Evolutionary conservation across 495 filamentous ascomycete genomes (phyloP), one percentile per base, ranked within the genome.

Genomic region (Aspergillus affinis): DNA sequence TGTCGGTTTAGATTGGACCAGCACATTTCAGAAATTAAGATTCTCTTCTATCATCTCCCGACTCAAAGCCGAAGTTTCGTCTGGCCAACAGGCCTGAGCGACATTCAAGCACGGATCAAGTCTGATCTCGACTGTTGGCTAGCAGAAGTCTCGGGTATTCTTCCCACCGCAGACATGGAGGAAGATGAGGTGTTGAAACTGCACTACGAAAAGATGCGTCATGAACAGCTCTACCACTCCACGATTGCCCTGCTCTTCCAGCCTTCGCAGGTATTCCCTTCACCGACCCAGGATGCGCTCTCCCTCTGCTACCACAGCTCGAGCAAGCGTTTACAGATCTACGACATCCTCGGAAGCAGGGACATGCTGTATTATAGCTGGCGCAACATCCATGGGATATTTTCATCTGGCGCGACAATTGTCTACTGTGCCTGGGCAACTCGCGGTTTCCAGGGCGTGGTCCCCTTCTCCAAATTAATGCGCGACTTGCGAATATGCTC

Each of bases 381-480:
- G 67, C 64, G 67, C 41, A 65, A 69, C 51, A 65, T 69, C 15
- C 67, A 69, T 50, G 67, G 64, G 0, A 66, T 69, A 12, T 69
- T 66, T 32, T 64, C 67, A 0, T 66, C 67, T 3, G 67, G 67
- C 3, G 64, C 67, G 12, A 69, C 62, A 8, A 69, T 69, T 36
- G 59, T 69, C 0, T 67, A 66, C 53, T 69, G 64, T 50, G 54
- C 62, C 32, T 69, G 67, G 64, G 62, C 62, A 0, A 67, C 64
- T 4, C 64, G 57, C n/a, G 64, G 59, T 5, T 17, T 66, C 17
- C 64, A 69, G 41, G 50, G 27, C 0, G 51, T 50, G 1, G 47
- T 61, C 4, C 67, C 67, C 0, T 66, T 69, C 29, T 54, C 61
- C n/a, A 61, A 66, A 32, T 57, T 61, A 3, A 51, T 69, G 46